Evolutionary conservation across 768 basidiomycete genomes (phyloP).

Genomic region (Crucibulum laeve): DNA sequence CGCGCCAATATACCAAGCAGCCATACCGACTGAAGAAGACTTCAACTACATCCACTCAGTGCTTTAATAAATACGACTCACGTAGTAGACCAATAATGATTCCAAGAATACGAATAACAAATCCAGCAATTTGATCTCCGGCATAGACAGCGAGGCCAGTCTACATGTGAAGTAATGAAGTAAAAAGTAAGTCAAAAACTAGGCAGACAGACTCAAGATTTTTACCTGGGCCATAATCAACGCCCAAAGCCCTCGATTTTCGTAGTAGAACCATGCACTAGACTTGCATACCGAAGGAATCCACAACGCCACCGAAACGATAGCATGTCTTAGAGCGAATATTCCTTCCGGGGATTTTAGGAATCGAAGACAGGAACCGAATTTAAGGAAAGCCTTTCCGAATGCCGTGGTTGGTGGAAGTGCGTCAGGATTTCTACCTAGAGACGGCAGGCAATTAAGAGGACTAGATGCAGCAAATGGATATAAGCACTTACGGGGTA

Average conservation of each 20-base stretch:
- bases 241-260: conserved; percentile 39
- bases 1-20: conserved; percentile 39
- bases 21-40: conserved; percentile 27
- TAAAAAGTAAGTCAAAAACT: not conserved
- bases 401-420: conserved; percentile 31
- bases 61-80: conserved; percentile 9
- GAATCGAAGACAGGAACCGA: conserved; percentile 31
- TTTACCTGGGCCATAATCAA: conserved; percentile 40
- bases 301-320: conserved; percentile 39
- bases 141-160: conserved; percentile 36
- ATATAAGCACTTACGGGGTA: conserved; percentile 3
- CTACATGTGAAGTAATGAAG: conserved; percentile 11
- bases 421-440: conserved; percentile 37
- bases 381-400: conserved; percentile 24
- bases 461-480: not conserved
- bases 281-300: conserved; percentile 30
- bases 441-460: not conserved
- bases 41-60: not conserved
- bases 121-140: conserved; percentile 36
- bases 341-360: conserved; percentile 37
- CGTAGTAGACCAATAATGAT: conserved; percentile 30
- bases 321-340: conserved; percentile 31
- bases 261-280: conserved; percentile 39
- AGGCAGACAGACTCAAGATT: not conserved
- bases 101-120: conserved; percentile 27